These are phyloP conservation scores for Nakazawaea ishiwadae DNA, from an alignment of 805 yeast genomes.

Conservation along the genomic window DNA sequence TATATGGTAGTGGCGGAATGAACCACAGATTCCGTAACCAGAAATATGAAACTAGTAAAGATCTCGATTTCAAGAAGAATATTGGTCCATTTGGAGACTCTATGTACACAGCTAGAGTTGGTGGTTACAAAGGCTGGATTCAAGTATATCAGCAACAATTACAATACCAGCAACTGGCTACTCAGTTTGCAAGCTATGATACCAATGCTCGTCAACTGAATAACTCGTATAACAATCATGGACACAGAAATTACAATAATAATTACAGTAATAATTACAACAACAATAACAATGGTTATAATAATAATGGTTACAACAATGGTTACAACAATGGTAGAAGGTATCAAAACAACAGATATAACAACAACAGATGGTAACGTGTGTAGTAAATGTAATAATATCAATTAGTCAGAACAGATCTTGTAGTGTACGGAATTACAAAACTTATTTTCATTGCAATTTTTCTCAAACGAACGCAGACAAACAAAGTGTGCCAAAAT, in stretches of 20 bases:
- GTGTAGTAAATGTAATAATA: too few species aligned
- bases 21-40: constrained; percentile 27
- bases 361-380: too few species aligned
- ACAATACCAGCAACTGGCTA: constrained; percentile 11
- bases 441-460: too few species aligned
- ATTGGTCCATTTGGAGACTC: constrained; percentile 46
- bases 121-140: constrained; percentile 46
- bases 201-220: too few species aligned
- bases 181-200: too few species aligned
- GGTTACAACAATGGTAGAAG: constrained; percentile 5
- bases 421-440: too few species aligned
- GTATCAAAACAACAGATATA: not conserved
- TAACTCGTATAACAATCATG: not conserved
- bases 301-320: constrained; percentile 14
- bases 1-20: constrained; percentile 36
- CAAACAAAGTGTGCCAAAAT: too few species aligned
- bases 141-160: constrained; percentile 26
- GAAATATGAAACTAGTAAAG: constrained; percentile 22
- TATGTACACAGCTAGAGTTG: constrained; percentile 41
- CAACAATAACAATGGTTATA: constrained; percentile 16
- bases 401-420: too few species aligned
- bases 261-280: constrained; percentile 16
- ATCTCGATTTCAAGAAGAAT: constrained; percentile 32
- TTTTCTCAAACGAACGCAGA: too few species aligned
- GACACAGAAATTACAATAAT: constrained; percentile 14